These are phyloP conservation scores for Platismatia glauca DNA, from an alignment of 495 filamentous ascomycete genomes.

Conservation along the genomic window DNA sequence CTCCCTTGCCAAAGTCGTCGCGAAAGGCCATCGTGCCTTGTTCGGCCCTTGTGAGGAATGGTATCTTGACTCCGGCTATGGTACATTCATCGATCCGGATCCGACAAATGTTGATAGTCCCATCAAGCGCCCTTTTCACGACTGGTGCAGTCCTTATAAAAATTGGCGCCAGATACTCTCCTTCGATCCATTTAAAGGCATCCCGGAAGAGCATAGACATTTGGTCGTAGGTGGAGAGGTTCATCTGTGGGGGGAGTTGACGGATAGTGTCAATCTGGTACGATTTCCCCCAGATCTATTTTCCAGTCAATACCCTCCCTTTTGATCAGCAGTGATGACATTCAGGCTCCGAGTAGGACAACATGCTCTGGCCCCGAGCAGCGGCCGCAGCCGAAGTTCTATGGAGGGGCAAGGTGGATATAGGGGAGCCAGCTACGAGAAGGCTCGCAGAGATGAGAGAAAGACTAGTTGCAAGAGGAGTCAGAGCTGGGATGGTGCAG, in stretches of 20 bases:
- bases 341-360: slow-evolving; percentile 45
- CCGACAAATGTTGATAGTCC: slow-evolving; percentile 8
- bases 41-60: slow-evolving; percentile 66
- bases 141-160: slow-evolving; percentile 67
- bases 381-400: slow-evolving; percentile 64
- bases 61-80: slow-evolving; percentile 61
- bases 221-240: slow-evolving; percentile 69
- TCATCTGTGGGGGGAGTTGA: slow-evolving; percentile 69
- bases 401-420: slow-evolving; percentile 66
- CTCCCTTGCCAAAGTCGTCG: slow-evolving; percentile 47
- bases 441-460: slow-evolving; percentile 63
- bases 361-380: slow-evolving; percentile 34
- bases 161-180: slow-evolving; percentile 68
- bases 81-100: slow-evolving; percentile 16
- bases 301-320: slow-evolving; percentile 32
- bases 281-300: background rate
- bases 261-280: slow-evolving; percentile 58
- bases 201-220: slow-evolving; percentile 45
- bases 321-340: slow-evolving; percentile 44
- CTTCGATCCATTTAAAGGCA: slow-evolving; percentile 54
- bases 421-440: slow-evolving; percentile 46
- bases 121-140: slow-evolving; percentile 49
- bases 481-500: slow-evolving; percentile 50
- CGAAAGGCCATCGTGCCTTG: slow-evolving; percentile 55
- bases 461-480: slow-evolving; percentile 55